Evolutionary conservation across 2,329 filamentous ascomycete genomes (phyloP), one percentile per base, ranked within the genome.

Genomic region (Colletotrichum lindemuthianum): DNA sequence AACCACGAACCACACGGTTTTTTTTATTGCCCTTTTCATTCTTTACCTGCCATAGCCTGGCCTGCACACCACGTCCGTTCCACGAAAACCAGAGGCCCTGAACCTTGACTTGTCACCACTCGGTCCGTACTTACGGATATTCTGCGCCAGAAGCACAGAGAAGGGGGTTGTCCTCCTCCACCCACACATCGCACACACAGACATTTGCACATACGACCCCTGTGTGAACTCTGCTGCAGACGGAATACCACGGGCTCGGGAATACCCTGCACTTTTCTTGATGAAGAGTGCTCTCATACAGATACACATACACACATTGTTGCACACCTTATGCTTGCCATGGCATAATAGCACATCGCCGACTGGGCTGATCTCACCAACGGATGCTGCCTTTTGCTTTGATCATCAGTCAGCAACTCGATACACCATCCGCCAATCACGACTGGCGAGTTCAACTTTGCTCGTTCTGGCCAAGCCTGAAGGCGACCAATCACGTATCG

Each of bases 341-440:
- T 24, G 24, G 52, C 40, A 24, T 50, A 55, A 24, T 50, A 55
- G 41, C 32, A 45, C 24, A 55, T n/a, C 33, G 32, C 52, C 39
- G 16, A 12, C 51, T n/a, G 7, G 6, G 37, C 39, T 41, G 36
- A 34, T 56, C 34, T 12, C 10, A 41, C 34, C 37, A 43, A 41
- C 36, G 33, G 34, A 34, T 43, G 13, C 47, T 34, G 45, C 45
- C n/a, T n/a, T n/a, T n/a, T n/a, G 24, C 12, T 36, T 51, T 36
- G 55, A 24, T 24, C 55, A 44, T 13, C 44, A 58, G 34, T 45
- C 44, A 50, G 59, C 41, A 53, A 36, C 47, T 45, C 44, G 13
- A 34, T 34, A 32, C 15, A n/a, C 15, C n/a, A 45, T 33, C 8
- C 57, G 34, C 63, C 63, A 61, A 61, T 63, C 63, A 66, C 48